phyloP scores from a whole-genome alignment of 2,329 filamentous ascomycete genomes.

The Teratosphaeria gauchensis region DNA sequence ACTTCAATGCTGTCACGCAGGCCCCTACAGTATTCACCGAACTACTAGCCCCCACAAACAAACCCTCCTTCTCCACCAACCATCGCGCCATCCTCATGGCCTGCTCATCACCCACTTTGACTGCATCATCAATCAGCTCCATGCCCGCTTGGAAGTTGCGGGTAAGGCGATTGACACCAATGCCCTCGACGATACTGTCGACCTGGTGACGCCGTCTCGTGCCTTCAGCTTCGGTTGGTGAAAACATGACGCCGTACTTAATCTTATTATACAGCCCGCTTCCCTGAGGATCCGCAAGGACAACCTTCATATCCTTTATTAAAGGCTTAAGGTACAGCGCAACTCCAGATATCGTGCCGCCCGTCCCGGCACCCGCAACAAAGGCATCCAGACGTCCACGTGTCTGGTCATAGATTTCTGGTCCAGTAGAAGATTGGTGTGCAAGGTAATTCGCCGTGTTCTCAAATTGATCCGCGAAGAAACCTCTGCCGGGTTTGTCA shows the following conservation, averaged over 20 bases:
- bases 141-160: constrained; percentile 83
- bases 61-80: constrained; percentile 89
- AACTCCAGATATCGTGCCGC: constrained; percentile 84
- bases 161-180: constrained; percentile 91
- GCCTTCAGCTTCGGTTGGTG: constrained; percentile 76
- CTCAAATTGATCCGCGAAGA: constrained; percentile 97
- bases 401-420: constrained; percentile 78
- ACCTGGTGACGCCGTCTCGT: constrained; percentile 83
- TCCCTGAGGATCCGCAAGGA: constrained; percentile 89
- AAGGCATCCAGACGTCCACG: constrained; percentile 71
- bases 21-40: constrained; percentile 92
- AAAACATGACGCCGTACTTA: constrained; percentile 92
- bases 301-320: constrained; percentile 54
- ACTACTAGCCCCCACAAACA: constrained; percentile 89
- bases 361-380: constrained; percentile 86
- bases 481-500: constrained; percentile 59
- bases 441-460: constrained; percentile 79
- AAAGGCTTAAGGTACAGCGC: constrained; percentile 71
- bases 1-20: constrained; percentile 54
- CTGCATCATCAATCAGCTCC: constrained; percentile 79
- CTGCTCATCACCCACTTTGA: constrained; percentile 79
- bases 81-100: constrained; percentile 90
- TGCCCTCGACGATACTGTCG: constrained; percentile 90
- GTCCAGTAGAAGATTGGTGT: constrained; percentile 73
- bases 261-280: constrained; percentile 89